Evolutionary conservation across 2,329 filamentous ascomycete species (phyloP), one percentile per base, ranked within the genome.

Genomic region (Fusarium brachygibbosum): DNA sequence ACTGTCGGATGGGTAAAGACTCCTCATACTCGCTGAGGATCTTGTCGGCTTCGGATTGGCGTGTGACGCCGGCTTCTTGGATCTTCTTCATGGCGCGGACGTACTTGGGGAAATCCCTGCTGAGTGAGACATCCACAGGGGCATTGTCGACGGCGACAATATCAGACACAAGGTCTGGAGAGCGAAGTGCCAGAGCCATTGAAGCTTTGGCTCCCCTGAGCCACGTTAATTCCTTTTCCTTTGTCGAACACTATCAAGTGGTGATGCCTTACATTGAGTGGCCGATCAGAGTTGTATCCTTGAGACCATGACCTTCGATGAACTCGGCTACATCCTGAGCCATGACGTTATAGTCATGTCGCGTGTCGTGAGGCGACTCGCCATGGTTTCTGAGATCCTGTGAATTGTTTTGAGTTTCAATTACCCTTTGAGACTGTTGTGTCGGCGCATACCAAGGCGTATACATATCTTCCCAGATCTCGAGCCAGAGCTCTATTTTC

Each of bases 381-480:
- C 95, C 95, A 82, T 98, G 95, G 77, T 98, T 98, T 72, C 95
- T 89, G 19, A 97, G 87, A 78, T 98, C 95, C 91, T 94, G 66
- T 44, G 29, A 58, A 40, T 52, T 37, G 21, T 42, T 49, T 63
- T 70, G 38, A 67, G 52, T 64, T 41, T 57, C 51, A 58, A 75
- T 37, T 35, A 46, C 17, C 23, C 23, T 37, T 44, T 34, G 41
- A 32, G 31, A 57, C 40, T 13, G 52, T 60, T 56, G 51, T 41
- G 17, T 16, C 40, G 56, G 58, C 58, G 51, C 78, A 88, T 80
- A 93, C 92, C 77, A 98, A 79, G 13, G 92, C 91, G 79, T 95
- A 98, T 54, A 98, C 88, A 60, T 91, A 89, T 59, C 93, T 87
- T 58, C 90, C 89, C 64, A 98, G 82, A 76, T 97, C 92, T 75